A percentile compares a stretch with the other conserved stretches of the same genome.
These are phyloP conservation scores for Phytophthora fragariaefolia DNA, from an alignment of 352 stramenopile species.

Conservation along the genomic window DNA sequence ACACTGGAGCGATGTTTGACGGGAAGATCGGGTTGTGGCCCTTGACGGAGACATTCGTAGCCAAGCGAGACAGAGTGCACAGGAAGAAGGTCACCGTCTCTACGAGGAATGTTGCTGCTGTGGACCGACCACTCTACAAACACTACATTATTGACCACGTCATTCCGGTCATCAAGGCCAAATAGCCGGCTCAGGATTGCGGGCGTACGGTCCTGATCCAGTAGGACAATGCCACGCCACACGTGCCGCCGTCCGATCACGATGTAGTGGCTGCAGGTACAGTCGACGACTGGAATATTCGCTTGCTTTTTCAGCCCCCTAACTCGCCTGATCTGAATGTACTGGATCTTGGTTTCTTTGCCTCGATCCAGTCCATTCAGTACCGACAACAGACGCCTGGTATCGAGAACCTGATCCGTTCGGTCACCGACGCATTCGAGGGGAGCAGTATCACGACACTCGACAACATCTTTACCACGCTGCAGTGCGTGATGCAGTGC, in stretches of 20 bases:
- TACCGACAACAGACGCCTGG: neutral
- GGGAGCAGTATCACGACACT: neutral
- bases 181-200: too few species aligned
- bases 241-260: neutral
- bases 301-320: neutral
- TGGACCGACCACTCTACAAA: too few species aligned
- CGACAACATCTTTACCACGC: neutral
- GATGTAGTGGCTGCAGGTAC: neutral
- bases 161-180: too few species aligned
- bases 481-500: conserved; percentile 2
- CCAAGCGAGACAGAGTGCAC: too few species aligned
- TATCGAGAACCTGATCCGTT: neutral
- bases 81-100: too few species aligned
- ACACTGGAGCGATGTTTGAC: too few species aligned
- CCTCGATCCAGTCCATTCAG: conserved; percentile 3
- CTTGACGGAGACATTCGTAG: too few species aligned
- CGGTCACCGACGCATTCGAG: neutral
- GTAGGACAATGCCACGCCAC: conserved; percentile 3
- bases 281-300: neutral
- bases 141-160: too few species aligned
- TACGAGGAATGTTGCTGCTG: too few species aligned
- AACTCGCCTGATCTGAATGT: neutral
- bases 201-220: too few species aligned
- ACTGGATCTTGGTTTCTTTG: neutral
- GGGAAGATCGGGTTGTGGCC: too few species aligned